Evolutionary conservation across 768 basidiomycete genomes (phyloP).

Genomic region (Cyathus striatus): DNA sequence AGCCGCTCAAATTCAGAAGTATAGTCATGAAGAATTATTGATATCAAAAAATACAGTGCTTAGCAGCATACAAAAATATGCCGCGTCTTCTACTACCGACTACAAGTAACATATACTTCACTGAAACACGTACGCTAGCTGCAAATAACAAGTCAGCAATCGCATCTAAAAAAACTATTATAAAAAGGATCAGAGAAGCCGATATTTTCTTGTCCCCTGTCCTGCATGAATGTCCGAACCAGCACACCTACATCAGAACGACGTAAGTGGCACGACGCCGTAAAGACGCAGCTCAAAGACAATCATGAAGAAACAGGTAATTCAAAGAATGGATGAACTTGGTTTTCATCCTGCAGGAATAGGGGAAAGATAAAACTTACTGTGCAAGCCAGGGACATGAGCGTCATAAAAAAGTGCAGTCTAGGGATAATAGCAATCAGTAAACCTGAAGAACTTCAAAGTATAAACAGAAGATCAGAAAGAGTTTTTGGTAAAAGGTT

Average conservation of each 20-base stretch:
- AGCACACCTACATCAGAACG: conserved; percentile 47
- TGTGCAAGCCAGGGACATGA: too few species aligned
- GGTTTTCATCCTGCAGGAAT: conserved; percentile 52
- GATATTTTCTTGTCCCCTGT: conserved; percentile 50
- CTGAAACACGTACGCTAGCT: too few species aligned
- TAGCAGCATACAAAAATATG: too few species aligned
- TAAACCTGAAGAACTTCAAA: conserved; percentile 3
- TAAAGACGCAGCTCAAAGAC: conserved; percentile 28
- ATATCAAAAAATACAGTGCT: too few species aligned
- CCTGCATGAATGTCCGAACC: conserved; percentile 24
- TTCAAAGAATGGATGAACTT: conserved; percentile 89
- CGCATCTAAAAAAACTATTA: too few species aligned
- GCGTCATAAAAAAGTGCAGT: conserved; percentile 4
- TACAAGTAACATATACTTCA: too few species aligned
- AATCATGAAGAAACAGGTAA: conserved; percentile 28
- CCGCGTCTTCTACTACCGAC: too few species aligned
- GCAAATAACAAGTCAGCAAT: too few species aligned
- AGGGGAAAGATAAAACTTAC: conserved; percentile 13
- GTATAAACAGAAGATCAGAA: conserved; percentile 34
- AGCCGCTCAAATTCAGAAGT: too few species aligned
- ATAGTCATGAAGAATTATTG: too few species aligned
- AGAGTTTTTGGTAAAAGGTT: conserved; percentile 50
- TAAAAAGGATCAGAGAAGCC: conserved; percentile 55
- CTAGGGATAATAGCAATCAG: not conserved
- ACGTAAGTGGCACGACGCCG: conserved; percentile 23